A percentile compares a stretch with the other conserved stretches of the same genome.
Evolutionary conservation across 345 rosid species (phyloP).

Genomic region (Heritiera fomes): DNA sequence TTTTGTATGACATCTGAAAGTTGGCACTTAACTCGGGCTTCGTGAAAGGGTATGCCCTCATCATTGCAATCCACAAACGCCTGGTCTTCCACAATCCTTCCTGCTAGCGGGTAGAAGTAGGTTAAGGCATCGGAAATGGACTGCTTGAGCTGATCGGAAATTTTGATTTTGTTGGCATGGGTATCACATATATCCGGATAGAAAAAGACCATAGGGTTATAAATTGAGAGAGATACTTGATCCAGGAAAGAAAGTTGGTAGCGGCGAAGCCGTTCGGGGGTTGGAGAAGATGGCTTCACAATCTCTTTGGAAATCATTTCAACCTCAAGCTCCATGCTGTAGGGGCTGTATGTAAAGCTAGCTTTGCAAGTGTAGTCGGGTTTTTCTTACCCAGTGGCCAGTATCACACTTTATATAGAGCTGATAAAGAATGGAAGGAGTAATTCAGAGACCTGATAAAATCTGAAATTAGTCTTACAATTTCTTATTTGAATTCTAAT

Average conservation of each 20-base stretch:
- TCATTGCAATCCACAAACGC: constrained; percentile 29
- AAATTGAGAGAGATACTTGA: neutral
- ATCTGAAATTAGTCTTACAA: too few species aligned
- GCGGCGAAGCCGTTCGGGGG: neutral
- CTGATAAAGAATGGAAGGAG: neutral
- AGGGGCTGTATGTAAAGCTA: neutral
- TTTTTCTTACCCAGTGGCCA: neutral
- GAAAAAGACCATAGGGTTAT: neutral
- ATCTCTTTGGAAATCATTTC: constrained; percentile 7
- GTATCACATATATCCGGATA: neutral
- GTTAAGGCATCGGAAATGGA: neutral
- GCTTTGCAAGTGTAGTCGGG: neutral
- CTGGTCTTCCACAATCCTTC: neutral
- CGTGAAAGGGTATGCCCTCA: constrained; percentile 29
- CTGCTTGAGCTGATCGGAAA: neutral
- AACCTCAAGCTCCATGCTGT: constrained; percentile 10
- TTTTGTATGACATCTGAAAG: constrained; percentile 23
- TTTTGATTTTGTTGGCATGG: neutral
- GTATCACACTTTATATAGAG: neutral
- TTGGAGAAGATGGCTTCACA: constrained; percentile 13
- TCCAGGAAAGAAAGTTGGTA: constrained; percentile 6
- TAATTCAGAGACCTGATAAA: too few species aligned
- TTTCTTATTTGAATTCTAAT: too few species aligned
- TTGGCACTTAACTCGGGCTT: constrained; percentile 25
- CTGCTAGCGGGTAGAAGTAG: constrained; percentile 14